Conservation (phyloP, 2,329 filamentous ascomycete species). For the Xylaria sp. region DNA sequence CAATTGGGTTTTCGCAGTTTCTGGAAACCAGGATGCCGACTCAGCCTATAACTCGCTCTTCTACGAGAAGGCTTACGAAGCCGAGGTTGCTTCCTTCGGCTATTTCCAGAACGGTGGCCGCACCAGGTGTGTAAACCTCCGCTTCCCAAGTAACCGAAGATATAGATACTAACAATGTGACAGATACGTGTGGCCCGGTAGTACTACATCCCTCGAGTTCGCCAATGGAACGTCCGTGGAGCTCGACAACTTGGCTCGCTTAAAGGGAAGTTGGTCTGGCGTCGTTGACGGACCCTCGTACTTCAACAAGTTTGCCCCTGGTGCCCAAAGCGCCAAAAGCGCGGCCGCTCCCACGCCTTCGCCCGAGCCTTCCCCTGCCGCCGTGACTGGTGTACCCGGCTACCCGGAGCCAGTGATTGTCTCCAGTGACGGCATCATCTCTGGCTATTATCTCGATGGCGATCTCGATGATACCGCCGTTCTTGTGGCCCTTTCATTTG, state of each 20-base stretch:
- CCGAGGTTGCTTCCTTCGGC: constrained; percentile 49
- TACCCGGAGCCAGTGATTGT: constrained; percentile 50
- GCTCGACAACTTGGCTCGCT: constrained; percentile 50
- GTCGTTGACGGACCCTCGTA: constrained; percentile 50
- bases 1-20: constrained; percentile 49
- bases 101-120: constrained; percentile 54
- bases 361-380: constrained; percentile 23
- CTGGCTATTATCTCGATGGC: constrained; percentile 50
- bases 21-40: constrained; percentile 54
- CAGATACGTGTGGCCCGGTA: constrained; percentile 54
- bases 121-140: constrained; percentile 38
- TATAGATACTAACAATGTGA: constrained; percentile 11
- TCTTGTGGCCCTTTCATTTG: constrained; percentile 48
- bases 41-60: constrained; percentile 57
- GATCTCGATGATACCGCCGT: constrained; percentile 50
- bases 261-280: constrained; percentile 51
- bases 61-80: constrained; percentile 49
- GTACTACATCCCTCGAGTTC: constrained; percentile 54
- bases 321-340: constrained; percentile 35
- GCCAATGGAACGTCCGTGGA: constrained; percentile 53
- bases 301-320: constrained; percentile 46
- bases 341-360: constrained; percentile 35
- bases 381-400: constrained; percentile 37
- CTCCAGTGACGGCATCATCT: constrained; percentile 47
- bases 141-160: neutral